Evolutionary conservation across 495 filamentous ascomycete genomes (phyloP), one percentile per base, ranked within the genome.

Genomic region (Immersiella caudata): DNA sequence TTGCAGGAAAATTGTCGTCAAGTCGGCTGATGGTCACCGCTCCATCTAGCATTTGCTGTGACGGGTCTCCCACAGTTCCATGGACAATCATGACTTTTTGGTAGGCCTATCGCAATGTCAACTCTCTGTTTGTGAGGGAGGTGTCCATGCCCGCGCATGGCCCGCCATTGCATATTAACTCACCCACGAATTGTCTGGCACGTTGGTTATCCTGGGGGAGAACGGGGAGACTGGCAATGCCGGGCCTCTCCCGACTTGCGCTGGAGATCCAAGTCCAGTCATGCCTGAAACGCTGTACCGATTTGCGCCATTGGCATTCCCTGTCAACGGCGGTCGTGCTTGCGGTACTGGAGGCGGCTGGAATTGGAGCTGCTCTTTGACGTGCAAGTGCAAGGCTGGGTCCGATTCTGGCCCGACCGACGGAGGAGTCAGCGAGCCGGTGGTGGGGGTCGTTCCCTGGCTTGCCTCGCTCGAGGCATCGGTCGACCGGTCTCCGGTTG

Each of bases 21-120:
- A 93, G 88, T 65, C 95, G 91, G 71, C 82, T 89, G 62, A 97
- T 86, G 8, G 88, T 93, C 55, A 98, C 70, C 36, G 77, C 89
- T 59, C 95, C 95, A 71, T 97, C 93, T 62, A 93, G 79, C 69
- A 87, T 84, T 70, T 85, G 88, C 66, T 89, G 85, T 35, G 83
- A 75, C 6, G 89, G 84, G 68, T 96, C 91, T 62, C 90, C 92
- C 62, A 94, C 88, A 52, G 90, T 87, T 27, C 93, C 93, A 66
- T 88, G 88, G 22, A 96, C 82, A 36, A 94, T 84, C 6, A 97
- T 82, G 16, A 95, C 86, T 73, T 96, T 96, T 80, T 97, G 93
- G 73, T 95, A 89, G 25, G 94, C 92, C 93, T 96, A 69, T 20
- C 2, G 20, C 29, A 35, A 20, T 22, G 50, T 56, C 63, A 54